These are phyloP conservation scores for Dalbergia oliveri DNA, from an alignment of 306 rosid species.

Conservation along the genomic window DNA sequence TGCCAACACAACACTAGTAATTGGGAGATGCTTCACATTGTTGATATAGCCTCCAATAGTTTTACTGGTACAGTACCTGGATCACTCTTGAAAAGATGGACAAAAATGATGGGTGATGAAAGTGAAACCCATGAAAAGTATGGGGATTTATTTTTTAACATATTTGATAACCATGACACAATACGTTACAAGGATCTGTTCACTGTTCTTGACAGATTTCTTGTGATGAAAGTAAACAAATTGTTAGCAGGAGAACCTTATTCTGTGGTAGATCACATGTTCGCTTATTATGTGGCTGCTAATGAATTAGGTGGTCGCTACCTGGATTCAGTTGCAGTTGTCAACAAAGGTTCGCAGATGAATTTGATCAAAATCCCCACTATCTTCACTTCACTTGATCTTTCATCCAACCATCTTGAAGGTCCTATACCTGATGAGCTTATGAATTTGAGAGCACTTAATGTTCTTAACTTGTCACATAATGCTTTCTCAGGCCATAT, in stretches of 20 bases:
- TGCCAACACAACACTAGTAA: constrained; percentile 27
- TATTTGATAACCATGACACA: not conserved
- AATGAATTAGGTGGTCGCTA: constrained; percentile 16
- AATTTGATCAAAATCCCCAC: not conserved
- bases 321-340: no score
- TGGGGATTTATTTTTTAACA: constrained; percentile 1
- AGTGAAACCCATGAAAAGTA: not conserved
- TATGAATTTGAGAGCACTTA: no score
- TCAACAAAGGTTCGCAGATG: not conserved
- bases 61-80: constrained; percentile 46
- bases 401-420: constrained; percentile 14
- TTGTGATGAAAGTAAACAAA: not conserved
- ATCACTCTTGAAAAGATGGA: constrained; percentile 36
- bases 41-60: constrained; percentile 48
- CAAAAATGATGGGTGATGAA: constrained; percentile 33
- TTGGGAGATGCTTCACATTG: constrained; percentile 48
- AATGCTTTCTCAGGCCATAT: not conserved
- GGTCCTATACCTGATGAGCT: no score
- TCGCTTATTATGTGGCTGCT: not conserved
- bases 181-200: not conserved
- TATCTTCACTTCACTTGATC: constrained; percentile 30
- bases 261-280: not conserved
- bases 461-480: no score
- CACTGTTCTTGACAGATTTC: not conserved
- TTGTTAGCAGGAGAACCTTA: no score